Evolutionary conservation across 1,284 basidiomycete genomes (phyloP).

Genomic region (Mycosarcoma maydis): DNA sequence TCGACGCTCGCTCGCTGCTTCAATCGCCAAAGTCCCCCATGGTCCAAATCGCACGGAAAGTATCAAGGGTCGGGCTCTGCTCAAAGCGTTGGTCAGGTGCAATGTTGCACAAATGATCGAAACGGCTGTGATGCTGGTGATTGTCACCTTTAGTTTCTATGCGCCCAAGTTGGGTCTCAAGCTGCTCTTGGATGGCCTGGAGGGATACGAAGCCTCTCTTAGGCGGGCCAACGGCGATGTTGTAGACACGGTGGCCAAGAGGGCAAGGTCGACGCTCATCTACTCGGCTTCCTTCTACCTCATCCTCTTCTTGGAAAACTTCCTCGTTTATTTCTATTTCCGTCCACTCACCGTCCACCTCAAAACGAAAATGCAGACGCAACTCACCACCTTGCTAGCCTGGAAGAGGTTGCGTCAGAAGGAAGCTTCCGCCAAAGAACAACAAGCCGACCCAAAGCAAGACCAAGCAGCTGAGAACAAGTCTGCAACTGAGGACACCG

Average conservation of each 20-base stretch:
- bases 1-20: constrained; percentile 7
- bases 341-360: constrained; percentile 10
- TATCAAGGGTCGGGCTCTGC: constrained; percentile 12
- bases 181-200: constrained; percentile 19
- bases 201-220: constrained; percentile 13
- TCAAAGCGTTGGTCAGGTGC: constrained; percentile 17
- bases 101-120: constrained; percentile 8
- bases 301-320: constrained; percentile 11
- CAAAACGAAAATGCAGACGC: constrained; percentile 20
- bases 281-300: constrained; percentile 34
- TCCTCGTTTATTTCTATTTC: constrained; percentile 31
- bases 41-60: background rate
- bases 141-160: constrained; percentile 32
- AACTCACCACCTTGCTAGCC: constrained; percentile 28
- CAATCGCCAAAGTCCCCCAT: background rate
- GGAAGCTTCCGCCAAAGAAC: constrained; percentile 17
- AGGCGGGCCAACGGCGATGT: background rate
- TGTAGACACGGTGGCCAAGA: constrained; percentile 2
- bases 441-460: background rate
- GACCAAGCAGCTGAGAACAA: background rate
- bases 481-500: background rate
- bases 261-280: constrained; percentile 28
- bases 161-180: constrained; percentile 27
- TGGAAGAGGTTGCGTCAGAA: constrained; percentile 43
- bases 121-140: constrained; percentile 5